phyloP scores from a whole-genome alignment of 371 early-diverging fungal genomes.

The Mortierella polycephala region DNA sequence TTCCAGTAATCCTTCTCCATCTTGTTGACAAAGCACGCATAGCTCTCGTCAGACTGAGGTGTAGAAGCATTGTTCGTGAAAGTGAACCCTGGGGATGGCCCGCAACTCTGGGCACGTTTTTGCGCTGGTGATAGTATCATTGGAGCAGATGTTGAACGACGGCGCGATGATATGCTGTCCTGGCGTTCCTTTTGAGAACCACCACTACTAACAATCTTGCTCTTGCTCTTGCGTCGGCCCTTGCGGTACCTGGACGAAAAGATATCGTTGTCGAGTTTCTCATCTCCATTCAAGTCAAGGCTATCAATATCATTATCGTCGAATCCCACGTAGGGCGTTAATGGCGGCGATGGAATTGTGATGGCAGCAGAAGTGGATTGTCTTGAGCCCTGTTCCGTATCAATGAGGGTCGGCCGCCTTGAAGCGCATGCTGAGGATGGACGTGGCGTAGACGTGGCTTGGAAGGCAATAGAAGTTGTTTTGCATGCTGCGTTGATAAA shows the following conservation, averaged over 20 bases:
- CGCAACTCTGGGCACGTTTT: slow-evolving; percentile 9
- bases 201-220: not conserved
- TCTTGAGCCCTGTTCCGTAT: slow-evolving; percentile 12
- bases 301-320: slow-evolving; percentile 6
- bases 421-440: slow-evolving; percentile 7
- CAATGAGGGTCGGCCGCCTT: not conserved
- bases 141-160: slow-evolving; percentile 36
- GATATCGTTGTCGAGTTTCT: slow-evolving; percentile 2
- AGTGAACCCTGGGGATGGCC: slow-evolving; percentile 20
- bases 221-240: not conserved
- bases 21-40: slow-evolving; percentile 15
- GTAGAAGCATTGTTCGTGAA: slow-evolving; percentile 21
- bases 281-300: not conserved
- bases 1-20: slow-evolving; percentile 47
- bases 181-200: too few species aligned
- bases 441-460: not conserved
- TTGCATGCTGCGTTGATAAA: slow-evolving; percentile 9
- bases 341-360: slow-evolving; percentile 43
- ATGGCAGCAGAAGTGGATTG: slow-evolving; percentile 28
- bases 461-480: not conserved
- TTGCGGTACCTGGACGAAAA: slow-evolving; percentile 25
- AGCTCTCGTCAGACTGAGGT: slow-evolving; percentile 19
- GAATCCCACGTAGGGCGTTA: slow-evolving; percentile 25
- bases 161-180: not conserved
- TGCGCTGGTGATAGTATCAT: slow-evolving; percentile 6